Evolutionary conservation across 2,329 filamentous ascomycete genomes (phyloP), one percentile per base, ranked within the genome.

Genomic region (Cladophialophora yegresii): DNA sequence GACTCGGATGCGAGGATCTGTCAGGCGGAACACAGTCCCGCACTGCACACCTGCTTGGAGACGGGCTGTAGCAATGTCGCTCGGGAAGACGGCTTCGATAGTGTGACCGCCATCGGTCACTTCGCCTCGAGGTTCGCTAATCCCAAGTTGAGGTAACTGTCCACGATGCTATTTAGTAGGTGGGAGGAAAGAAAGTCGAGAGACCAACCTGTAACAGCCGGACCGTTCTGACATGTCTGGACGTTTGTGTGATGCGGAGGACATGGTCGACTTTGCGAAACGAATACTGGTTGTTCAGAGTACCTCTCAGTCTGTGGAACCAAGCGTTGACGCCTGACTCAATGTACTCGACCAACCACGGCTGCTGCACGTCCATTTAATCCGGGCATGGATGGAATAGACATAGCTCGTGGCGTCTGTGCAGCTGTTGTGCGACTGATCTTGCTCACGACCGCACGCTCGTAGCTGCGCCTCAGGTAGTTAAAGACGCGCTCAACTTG

Each of bases 311-410:
- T 30, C 47, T 45, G 16, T 45, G 23, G 20, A 62, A 54, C 49
- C 53, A 66, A 33, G 50, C 60, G 30, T 16, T 28, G 20, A 66
- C 12, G 30, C 51, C 47, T 13, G 51, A 49, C 23, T 22, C 33
- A 54, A 66, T 55, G 45, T 63, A 63, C 6, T 50, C 51, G 28
- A 30, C 60, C 60, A 66, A 45, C 64, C 64, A 66, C 54, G 60
- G 55, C 50, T 62, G 33, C 30, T 62, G 55, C 36, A 22, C 3
- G 22, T 58, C 63, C 63, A 65, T 65, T 22, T 23, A 20, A 9
- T 16, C n/a, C n/a, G 22, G 32, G 5, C 20, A 22, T 28, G 4
- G 32, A 23, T 47, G n/a, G 20, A 30, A 58, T 20, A n/a, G 36
- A 43, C 36, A 43, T 43, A 7, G 13, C 26, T 43, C n/a, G 36